These are phyloP conservation scores for Leccinum aurantiacum DNA, from an alignment of 768 basidiomycete species.

Conservation along the genomic window DNA sequence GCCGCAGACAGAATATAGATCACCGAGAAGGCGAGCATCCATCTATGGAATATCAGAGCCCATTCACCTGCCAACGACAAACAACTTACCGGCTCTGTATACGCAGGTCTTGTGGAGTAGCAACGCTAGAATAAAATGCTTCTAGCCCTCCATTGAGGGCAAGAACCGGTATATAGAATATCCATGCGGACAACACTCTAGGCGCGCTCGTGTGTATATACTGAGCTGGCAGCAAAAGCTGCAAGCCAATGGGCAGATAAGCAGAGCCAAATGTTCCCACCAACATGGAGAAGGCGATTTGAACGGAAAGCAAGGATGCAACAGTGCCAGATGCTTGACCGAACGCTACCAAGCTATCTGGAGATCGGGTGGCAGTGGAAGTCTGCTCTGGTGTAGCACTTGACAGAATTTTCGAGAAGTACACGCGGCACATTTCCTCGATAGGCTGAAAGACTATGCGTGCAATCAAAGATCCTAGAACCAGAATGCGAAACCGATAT, in stretches of 20 bases:
- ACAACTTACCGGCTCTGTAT: slow-evolving; percentile 58
- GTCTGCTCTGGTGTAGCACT: slow-evolving; percentile 15
- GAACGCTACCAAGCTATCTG: slow-evolving; percentile 19
- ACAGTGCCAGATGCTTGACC: slow-evolving; percentile 52
- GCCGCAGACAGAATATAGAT: slow-evolving; percentile 61
- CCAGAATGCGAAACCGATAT: slow-evolving; percentile 1
- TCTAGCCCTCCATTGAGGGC: slow-evolving; percentile 91
- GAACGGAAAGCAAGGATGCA: slow-evolving; percentile 59
- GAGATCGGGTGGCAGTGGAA: background rate
- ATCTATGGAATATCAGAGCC: slow-evolving; percentile 36
- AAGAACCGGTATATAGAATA: slow-evolving; percentile 87
- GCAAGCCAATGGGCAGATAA: slow-evolving; percentile 68
- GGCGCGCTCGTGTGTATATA: slow-evolving; percentile 81
- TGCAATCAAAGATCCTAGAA: slow-evolving; percentile 83
- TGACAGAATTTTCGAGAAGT: slow-evolving; percentile 71
- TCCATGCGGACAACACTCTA: slow-evolving; percentile 71
- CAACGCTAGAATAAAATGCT: slow-evolving; percentile 83
- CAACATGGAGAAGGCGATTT: slow-evolving; percentile 65
- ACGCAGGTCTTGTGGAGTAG: slow-evolving; percentile 63
- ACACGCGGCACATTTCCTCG: slow-evolving; percentile 88
- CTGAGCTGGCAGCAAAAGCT: slow-evolving; percentile 66
- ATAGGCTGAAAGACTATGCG: slow-evolving; percentile 94
- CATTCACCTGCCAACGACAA: background rate
- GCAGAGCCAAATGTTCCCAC: slow-evolving; percentile 73
- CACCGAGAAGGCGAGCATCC: slow-evolving; percentile 78